Evolutionary conservation across 805 yeast genomes (phyloP).

Genomic region (Candida bentonensis): DNA sequence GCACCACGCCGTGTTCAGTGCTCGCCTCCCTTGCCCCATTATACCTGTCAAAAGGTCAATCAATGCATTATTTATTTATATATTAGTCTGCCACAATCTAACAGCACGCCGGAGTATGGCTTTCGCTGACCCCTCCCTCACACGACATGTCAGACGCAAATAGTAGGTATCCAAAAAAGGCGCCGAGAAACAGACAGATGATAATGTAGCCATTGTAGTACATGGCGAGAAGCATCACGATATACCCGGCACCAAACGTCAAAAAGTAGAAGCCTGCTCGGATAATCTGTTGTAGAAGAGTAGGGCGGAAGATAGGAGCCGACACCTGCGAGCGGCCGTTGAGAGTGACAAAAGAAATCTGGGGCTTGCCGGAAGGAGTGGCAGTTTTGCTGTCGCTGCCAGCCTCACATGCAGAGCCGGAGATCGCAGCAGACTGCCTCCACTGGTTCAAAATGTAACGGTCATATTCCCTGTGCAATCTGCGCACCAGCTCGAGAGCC

Average conservation of each 20-base stretch:
- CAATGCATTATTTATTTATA: too few relatives aligned
- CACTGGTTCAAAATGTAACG: slow-evolving; percentile 15
- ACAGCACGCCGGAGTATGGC: too few relatives aligned
- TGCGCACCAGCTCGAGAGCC: slow-evolving; percentile 42
- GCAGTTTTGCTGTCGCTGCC: slow-evolving; percentile 3
- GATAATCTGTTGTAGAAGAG: slow-evolving; percentile 34
- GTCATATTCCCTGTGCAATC: slow-evolving; percentile 35
- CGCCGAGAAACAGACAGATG: slow-evolving; percentile 49
- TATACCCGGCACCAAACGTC: slow-evolving; percentile 51
- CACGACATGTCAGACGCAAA: slow-evolving; percentile 41
- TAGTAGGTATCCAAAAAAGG: slow-evolving; percentile 40
- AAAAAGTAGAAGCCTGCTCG: slow-evolving; percentile 37
- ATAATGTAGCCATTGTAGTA: slow-evolving; percentile 59
- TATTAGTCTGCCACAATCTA: too few relatives aligned
- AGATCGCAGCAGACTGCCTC: slow-evolving; percentile 4
- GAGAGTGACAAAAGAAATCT: background rate
- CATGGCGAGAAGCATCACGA: slow-evolving; percentile 62
- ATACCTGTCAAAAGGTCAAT: too few relatives aligned
- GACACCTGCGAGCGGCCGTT: slow-evolving; percentile 1
- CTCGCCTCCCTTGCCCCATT: too few relatives aligned
- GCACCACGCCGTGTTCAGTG: too few relatives aligned
- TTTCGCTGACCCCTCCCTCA: too few relatives aligned
- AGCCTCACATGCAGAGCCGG: slow-evolving; percentile 10
- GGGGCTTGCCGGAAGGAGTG: background rate
- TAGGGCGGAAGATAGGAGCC: slow-evolving; percentile 22